Evolutionary conservation across 2,329 filamentous ascomycete genomes (phyloP).

Genomic region (Parafenestella ontariensis): DNA sequence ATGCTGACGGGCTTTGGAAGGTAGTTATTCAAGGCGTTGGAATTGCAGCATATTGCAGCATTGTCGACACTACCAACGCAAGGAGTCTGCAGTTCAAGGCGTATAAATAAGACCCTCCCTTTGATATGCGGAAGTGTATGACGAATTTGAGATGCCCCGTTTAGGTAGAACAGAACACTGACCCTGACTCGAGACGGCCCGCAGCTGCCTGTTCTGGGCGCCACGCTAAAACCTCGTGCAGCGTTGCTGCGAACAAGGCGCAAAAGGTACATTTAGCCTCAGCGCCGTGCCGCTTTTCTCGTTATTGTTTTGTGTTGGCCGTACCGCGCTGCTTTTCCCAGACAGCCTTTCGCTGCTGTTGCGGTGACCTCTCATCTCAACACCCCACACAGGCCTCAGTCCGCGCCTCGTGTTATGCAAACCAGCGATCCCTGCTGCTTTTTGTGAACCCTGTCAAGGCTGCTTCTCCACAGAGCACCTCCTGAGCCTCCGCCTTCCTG

Average conservation of each 20-base stretch:
- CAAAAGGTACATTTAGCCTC: not conserved
- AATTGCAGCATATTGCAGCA: not conserved
- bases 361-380: not conserved
- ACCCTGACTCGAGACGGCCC: slow-evolving; percentile 23
- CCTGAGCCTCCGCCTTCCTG: slow-evolving; percentile 37
- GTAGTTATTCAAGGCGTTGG: not conserved
- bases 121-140: not conserved
- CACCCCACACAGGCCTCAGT: slow-evolving; percentile 4
- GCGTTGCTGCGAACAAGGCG: slow-evolving; percentile 4
- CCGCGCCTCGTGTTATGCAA: slow-evolving; percentile 23
- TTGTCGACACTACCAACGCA: not conserved
- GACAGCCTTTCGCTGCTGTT: not conserved
- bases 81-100: not conserved
- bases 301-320: not conserved
- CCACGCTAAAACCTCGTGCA: slow-evolving; percentile 5
- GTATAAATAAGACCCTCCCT: not conserved
- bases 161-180: slow-evolving; percentile 4
- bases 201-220: slow-evolving; percentile 18
- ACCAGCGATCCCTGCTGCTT: slow-evolving; percentile 16
- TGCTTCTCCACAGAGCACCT: slow-evolving; percentile 32
- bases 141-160: slow-evolving; percentile 4
- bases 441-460: slow-evolving; percentile 28
- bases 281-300: not conserved
- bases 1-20: not conserved
- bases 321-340: not conserved